These are phyloP conservation scores for Saccharomyces eubayanus DNA, from an alignment of 805 yeast genomes.

Conservation along the genomic window DNA sequence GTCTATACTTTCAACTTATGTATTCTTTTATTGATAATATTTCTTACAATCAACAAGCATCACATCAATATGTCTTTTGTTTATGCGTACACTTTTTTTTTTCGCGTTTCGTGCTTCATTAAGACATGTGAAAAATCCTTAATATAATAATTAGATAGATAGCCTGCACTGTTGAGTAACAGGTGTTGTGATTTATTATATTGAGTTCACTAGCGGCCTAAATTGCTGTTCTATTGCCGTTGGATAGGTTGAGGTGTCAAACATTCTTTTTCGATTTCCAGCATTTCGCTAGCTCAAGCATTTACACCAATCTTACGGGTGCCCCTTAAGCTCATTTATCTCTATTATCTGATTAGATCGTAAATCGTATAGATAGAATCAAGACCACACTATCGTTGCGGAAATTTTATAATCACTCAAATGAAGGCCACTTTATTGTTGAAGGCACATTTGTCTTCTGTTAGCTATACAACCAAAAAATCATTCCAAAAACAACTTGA, in stretches of 20 bases:
- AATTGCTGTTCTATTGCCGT: neutral
- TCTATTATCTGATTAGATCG: neutral
- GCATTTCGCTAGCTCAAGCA: neutral
- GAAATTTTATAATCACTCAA: neutral
- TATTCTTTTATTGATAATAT: neutral
- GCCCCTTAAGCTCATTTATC: neutral
- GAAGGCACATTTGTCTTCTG: neutral
- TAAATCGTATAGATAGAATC: neutral
- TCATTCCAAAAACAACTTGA: conserved; percentile 14
- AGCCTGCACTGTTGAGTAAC: neutral
- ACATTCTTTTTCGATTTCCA: no score
- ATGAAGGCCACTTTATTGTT: neutral
- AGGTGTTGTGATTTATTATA: neutral
- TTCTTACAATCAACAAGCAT: neutral
- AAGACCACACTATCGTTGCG: neutral
- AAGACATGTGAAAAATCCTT: neutral
- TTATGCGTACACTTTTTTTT: neutral
- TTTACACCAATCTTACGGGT: neutral
- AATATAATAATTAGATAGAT: neutral
- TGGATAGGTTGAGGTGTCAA: neutral
- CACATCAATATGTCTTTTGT: neutral
- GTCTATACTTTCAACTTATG: neutral
- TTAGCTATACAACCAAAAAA: conserved; percentile 2
- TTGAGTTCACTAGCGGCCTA: neutral
- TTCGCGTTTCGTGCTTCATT: neutral